Evolutionary conservation across 768 basidiomycete genomes (phyloP).

Genomic region (Cystofilobasidium macerans): DNA sequence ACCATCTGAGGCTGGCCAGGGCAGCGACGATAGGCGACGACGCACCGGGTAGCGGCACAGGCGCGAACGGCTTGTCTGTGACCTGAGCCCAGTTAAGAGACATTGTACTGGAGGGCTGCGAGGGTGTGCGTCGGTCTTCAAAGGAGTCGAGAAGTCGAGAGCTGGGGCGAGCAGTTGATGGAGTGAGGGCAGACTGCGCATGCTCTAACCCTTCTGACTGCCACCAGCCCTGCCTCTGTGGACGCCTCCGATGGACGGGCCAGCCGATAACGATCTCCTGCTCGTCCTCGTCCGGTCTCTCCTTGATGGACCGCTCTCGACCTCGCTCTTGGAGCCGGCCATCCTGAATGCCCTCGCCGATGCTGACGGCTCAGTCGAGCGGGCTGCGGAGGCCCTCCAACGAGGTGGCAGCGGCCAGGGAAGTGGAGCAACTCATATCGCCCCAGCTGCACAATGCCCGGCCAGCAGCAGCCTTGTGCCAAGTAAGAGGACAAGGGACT

Average conservation of each 20-base stretch:
- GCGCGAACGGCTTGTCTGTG: neutral
- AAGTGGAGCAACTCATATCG: constrained; percentile 27
- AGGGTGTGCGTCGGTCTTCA: no score
- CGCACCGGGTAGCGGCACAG: neutral
- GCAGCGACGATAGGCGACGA: neutral
- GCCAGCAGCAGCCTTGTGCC: neutral
- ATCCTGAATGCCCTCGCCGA: constrained; percentile 28
- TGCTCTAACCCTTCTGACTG: neutral
- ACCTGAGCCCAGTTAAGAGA: constrained; percentile 6
- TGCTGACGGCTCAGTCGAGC: constrained; percentile 30
- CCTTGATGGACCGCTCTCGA: neutral
- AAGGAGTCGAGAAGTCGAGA: no score
- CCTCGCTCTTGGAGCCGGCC: neutral
- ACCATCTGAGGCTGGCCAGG: no score
- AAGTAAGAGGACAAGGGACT: neutral
- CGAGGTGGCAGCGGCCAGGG: constrained; percentile 24
- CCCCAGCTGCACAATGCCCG: constrained; percentile 13
- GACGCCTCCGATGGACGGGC: neutral
- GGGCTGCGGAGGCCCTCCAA: constrained; percentile 33
- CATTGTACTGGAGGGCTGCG: neutral
- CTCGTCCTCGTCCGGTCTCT: constrained; percentile 1
- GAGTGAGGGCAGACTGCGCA: no score
- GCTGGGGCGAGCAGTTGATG: no score
- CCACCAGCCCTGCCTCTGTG: neutral
- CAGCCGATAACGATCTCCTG: constrained; percentile 1